Conservation (phyloP, 2,329 filamentous ascomycete species). For the Colletotrichum theobromicola region DNA sequence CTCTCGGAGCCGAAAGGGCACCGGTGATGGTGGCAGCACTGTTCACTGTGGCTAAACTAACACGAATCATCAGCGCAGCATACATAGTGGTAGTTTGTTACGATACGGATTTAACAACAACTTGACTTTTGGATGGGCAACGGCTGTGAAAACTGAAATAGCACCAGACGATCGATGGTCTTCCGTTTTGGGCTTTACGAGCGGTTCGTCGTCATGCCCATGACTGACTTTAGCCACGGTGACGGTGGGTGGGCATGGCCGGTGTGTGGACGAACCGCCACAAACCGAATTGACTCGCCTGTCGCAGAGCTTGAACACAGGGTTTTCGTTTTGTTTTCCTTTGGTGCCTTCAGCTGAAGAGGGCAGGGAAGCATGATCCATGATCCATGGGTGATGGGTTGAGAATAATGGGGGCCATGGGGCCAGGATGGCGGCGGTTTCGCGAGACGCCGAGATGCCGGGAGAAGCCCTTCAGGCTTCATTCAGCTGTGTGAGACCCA, state of each 20-base stretch:
- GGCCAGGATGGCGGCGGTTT: not conserved
- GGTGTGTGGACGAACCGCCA: not conserved
- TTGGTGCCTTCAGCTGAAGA: not conserved
- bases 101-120: not conserved
- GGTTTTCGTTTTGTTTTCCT: not conserved
- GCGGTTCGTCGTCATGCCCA: not conserved
- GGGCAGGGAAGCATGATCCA: not conserved
- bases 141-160: not conserved
- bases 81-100: too few species aligned
- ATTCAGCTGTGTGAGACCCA: not conserved
- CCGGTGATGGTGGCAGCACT: not conserved
- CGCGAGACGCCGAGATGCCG: conserved; percentile 19
- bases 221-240: not conserved
- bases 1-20: conserved; percentile 11
- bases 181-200: not conserved
- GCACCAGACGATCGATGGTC: not conserved
- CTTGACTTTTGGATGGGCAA: not conserved
- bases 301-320: not conserved
- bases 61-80: not conserved
- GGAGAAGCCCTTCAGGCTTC: conserved; percentile 5
- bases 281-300: not conserved
- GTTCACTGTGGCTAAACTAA: not conserved
- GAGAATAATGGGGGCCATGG: not conserved
- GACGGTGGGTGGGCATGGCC: not conserved
- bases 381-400: not conserved